Evolutionary conservation across 257 asterid genomes (phyloP).

Genomic region (Petrea volubilis): DNA sequence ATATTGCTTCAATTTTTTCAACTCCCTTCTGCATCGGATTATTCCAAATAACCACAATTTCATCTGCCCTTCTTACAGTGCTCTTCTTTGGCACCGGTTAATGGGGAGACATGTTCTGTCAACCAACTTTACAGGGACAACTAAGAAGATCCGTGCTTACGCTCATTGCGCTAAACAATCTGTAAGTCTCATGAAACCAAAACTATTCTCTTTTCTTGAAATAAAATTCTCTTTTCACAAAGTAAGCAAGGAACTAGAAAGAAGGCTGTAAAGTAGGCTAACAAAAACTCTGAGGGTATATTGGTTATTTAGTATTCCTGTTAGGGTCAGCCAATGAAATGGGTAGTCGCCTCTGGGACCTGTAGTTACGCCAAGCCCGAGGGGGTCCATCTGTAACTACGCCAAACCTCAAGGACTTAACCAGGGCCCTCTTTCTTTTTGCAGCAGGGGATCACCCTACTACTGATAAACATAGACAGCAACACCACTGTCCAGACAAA

Average conservation of each 20-base stretch:
- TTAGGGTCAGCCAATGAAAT: too few relatives aligned
- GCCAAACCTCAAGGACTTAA: too few relatives aligned
- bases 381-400: too few relatives aligned
- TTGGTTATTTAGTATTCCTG: too few relatives aligned
- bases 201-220: neutral
- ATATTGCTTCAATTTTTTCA: neutral
- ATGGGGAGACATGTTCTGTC: conserved; percentile 70
- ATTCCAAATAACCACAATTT: neutral
- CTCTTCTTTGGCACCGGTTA: conserved; percentile 88
- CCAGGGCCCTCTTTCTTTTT: conserved; percentile 10
- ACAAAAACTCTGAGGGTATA: too few relatives aligned
- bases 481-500: conserved; percentile 40
- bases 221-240: neutral
- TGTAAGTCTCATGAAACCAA: conserved; percentile 39
- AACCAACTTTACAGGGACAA: conserved; percentile 53
- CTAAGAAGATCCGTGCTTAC: conserved; percentile 64
- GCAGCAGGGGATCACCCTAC: conserved; percentile 70
- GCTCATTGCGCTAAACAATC: conserved; percentile 80
- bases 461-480: conserved; percentile 77
- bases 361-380: too few relatives aligned
- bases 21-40: neutral
- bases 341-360: too few relatives aligned
- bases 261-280: too few relatives aligned
- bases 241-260: neutral
- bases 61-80: conserved; percentile 43